phyloP scores from a whole-genome alignment of 78 protist species.

The Dictyostelium citrinum region DNA sequence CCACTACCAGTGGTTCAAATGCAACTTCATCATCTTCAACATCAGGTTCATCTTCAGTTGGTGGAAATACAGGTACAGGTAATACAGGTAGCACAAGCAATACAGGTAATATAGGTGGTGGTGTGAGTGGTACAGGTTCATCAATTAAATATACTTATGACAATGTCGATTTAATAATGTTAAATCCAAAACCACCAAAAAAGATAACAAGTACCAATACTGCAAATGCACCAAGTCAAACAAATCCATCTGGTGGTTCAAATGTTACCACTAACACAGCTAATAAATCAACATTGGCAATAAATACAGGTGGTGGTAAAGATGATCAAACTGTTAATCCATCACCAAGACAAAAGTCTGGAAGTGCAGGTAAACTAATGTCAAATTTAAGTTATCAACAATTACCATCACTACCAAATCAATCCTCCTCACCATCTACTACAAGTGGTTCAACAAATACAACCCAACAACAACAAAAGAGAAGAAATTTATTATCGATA shows the following conservation, averaged over 20 bases:
- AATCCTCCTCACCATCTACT: not conserved
- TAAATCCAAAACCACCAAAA: constrained; percentile 51
- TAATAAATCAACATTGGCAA: not conserved
- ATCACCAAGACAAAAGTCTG: not conserved
- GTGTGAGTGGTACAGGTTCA: not conserved
- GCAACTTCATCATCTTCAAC: not conserved
- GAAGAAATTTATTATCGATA: not conserved
- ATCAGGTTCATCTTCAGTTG: not conserved
- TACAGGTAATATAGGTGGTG: not conserved
- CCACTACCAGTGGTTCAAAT: not conserved
- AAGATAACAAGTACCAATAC: not conserved
- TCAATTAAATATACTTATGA: constrained; percentile 60
- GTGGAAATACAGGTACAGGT: not conserved
- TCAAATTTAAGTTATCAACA: not conserved
- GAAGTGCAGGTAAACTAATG: not conserved
- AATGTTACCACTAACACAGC: not conserved
- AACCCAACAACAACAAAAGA: not conserved
- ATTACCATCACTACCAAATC: not conserved
- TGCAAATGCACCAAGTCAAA: not conserved
- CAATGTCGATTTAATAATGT: constrained; percentile 47
- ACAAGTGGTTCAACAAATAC: not conserved
- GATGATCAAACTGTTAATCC: not conserved
- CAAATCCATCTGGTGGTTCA: not conserved
- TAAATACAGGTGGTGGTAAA: not conserved
- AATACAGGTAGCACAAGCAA: too few species aligned